Evolutionary conservation across 192 early-diverging fungal genomes (phyloP), one percentile per base, ranked within the genome.

Genomic region (Podila epigama): DNA sequence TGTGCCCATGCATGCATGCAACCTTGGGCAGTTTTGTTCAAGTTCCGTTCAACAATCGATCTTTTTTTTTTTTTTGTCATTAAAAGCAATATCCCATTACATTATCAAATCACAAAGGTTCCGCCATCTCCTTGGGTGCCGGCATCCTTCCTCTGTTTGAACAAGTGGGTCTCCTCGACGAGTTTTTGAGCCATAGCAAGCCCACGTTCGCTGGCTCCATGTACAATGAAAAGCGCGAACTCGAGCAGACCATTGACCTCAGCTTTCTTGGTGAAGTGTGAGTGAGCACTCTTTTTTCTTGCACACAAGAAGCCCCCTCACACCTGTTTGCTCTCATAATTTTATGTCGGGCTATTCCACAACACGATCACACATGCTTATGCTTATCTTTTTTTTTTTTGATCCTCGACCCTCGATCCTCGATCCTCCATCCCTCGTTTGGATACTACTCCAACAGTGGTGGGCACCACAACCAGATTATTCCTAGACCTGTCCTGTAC

Each of bases 401-500:
- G n/a, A n/a, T n/a, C n/a, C n/a, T n/a, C n/a, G n/a, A n/a, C n/a
- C n/a, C n/a, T n/a, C n/a, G n/a, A n/a, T n/a, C n/a, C n/a, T n/a
- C n/a, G n/a, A n/a, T n/a, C n/a, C n/a, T n/a, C n/a, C n/a, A n/a
- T n/a, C n/a, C n/a, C n/a, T n/a, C n/a, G n/a, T 8, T 3, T 48
- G n/a, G 44, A 48, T 22, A 48, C 12, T 22, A 1, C 18, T 48
- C 3, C 15, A 15, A 33, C 25, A 73, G 70, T 48, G 56, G 63
- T 32, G 70, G 70, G 6, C 58, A 66, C 15, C 18, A 42, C 18
- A 62, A 56, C 18, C 57, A 66, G 25, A 73, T 73, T 25, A 55
- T 73, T 31, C 50, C 70, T n/a, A 57, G 70, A 1, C 70, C 70
- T 1, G 36, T 60, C 27, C 57, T 73, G 3, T 65, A 66, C 22